Conservation (phyloP, 371 early-diverging fungal species). For the Polyrhizophydium stewartii region DNA sequence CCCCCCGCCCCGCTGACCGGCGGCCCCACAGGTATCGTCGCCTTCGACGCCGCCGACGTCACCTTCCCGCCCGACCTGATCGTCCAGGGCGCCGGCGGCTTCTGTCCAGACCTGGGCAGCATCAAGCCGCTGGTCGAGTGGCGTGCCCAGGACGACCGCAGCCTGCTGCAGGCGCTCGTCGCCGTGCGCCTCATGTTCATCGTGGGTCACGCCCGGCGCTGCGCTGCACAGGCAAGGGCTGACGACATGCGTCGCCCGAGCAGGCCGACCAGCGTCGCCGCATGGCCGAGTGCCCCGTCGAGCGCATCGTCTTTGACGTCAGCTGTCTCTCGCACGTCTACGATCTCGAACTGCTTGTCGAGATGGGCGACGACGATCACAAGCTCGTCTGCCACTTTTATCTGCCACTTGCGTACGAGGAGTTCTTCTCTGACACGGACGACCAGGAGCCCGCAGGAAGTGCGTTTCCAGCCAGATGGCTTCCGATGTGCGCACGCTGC, state of each 20-base stretch:
- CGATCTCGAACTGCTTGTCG: background rate
- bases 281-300: background rate
- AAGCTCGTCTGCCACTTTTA: too few relatives aligned
- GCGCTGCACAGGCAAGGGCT: too few relatives aligned
- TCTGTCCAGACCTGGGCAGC: background rate
- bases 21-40: background rate
- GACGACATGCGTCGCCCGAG: background rate
- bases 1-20: too few relatives aligned
- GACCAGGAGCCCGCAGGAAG: too few relatives aligned
- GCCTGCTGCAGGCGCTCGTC: background rate
- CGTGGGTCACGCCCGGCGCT: background rate
- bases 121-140: slow-evolving; percentile 2
- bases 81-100: background rate
- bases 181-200: background rate
- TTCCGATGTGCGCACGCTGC: too few relatives aligned
- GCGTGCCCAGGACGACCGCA: background rate
- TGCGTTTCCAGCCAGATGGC: too few relatives aligned
- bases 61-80: background rate
- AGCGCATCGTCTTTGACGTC: background rate
- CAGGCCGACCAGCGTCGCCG: background rate
- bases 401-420: too few relatives aligned
- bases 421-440: too few relatives aligned
- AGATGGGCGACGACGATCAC: background rate
- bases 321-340: background rate
- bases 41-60: background rate